A percentile compares a stretch with the other conserved stretches of the same genome.
Conservation (phyloP, 768 basidiomycete species). For the Lepiota venenata region DNA sequence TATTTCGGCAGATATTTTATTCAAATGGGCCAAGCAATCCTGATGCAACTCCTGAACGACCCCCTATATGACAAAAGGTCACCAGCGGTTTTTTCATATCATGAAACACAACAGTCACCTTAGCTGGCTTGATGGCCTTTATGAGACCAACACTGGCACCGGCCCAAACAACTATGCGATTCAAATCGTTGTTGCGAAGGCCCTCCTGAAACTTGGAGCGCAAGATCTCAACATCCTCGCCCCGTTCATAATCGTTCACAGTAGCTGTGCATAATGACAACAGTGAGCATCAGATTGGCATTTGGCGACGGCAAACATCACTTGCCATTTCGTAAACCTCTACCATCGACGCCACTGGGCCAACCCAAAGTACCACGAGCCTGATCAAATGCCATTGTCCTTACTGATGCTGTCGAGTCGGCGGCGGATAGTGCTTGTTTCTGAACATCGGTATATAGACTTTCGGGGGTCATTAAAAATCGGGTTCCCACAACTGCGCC, state of each 20-base stretch:
- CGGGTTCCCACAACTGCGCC: slow-evolving; percentile 75
- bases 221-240: slow-evolving; percentile 39
- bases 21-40: slow-evolving; percentile 38
- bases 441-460: slow-evolving; percentile 51
- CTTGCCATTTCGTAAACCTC: slow-evolving; percentile 52
- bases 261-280: slow-evolving; percentile 37
- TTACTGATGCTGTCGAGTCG: slow-evolving; percentile 40
- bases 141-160: slow-evolving; percentile 64
- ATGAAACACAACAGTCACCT: slow-evolving; percentile 23
- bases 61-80: slow-evolving; percentile 34
- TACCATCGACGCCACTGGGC: slow-evolving; percentile 61
- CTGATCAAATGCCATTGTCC: slow-evolving; percentile 63
- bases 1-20: neutral
- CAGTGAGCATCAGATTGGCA: slow-evolving; percentile 2
- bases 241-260: slow-evolving; percentile 52
- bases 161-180: slow-evolving; percentile 62
- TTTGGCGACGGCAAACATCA: neutral
- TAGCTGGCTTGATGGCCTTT: slow-evolving; percentile 36
- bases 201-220: slow-evolving; percentile 45
- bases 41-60: slow-evolving; percentile 50
- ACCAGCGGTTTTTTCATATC: slow-evolving; percentile 4
- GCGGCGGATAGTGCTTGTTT: slow-evolving; percentile 50
- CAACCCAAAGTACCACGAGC: slow-evolving; percentile 54
- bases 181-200: slow-evolving; percentile 38
- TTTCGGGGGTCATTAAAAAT: slow-evolving; percentile 66